Evolutionary conservation across 2,329 filamentous ascomycete species (phyloP).

Genomic region (Ambrosiella cleistominuta): DNA sequence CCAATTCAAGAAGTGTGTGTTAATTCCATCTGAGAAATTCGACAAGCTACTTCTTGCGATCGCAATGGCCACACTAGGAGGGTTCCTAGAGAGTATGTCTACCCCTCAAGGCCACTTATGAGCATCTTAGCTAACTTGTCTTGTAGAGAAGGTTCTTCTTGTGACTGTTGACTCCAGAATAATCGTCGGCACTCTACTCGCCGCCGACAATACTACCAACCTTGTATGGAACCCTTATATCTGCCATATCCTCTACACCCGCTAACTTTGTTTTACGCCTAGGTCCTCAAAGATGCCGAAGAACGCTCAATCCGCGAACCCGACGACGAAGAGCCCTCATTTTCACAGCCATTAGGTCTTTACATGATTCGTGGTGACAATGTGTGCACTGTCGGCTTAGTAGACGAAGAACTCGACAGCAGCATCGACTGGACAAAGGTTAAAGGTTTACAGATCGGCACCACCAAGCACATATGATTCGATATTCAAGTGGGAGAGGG

Average conservation of each 20-base stretch:
- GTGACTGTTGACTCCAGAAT: conserved; percentile 86
- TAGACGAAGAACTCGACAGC: conserved; percentile 75
- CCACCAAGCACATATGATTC: conserved; percentile 50
- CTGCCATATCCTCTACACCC: not conserved
- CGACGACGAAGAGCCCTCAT: conserved; percentile 67
- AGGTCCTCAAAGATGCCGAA: conserved; percentile 65
- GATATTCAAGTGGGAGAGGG: not conserved
- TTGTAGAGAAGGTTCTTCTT: conserved; percentile 71
- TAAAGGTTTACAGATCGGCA: conserved; percentile 64
- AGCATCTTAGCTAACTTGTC: not conserved
- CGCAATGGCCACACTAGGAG: conserved; percentile 27
- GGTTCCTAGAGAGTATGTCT: conserved; percentile 27
- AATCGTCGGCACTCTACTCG: conserved; percentile 63
- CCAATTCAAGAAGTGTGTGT: no score
- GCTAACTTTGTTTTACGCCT: not conserved
- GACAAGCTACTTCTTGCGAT: not conserved
- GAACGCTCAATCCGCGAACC: conserved; percentile 79
- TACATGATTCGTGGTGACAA: conserved; percentile 92
- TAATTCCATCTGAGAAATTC: no score
- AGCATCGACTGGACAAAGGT: conserved; percentile 91
- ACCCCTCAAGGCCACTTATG: not conserved
- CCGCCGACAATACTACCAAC: conserved; percentile 84
- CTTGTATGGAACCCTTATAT: conserved; percentile 33
- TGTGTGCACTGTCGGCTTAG: conserved; percentile 72
- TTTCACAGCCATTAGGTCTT: conserved; percentile 66